Percentiles rank a stretch among this genome's conserved stretches.
phyloP scores from a whole-genome alignment of 768 basidiomycete species.

The Trichaptum fuscoviolaceum region DNA sequence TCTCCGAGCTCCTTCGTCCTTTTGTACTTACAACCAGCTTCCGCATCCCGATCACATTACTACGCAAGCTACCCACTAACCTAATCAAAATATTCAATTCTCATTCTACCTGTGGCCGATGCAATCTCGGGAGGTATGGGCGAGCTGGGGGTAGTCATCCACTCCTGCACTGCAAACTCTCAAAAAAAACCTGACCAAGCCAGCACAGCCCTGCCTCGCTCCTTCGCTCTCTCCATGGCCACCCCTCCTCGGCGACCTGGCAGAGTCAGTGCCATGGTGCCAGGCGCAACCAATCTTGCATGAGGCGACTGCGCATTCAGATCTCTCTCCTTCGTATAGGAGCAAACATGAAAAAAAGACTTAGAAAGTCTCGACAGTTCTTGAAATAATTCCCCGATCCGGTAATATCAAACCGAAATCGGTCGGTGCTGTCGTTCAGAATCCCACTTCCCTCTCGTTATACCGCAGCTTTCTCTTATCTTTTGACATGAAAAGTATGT shows the following conservation, averaged over 20 bases:
- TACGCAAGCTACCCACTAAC: background rate
- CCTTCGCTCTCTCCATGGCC: conserved; percentile 1
- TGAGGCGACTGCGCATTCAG: background rate
- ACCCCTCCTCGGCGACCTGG: background rate
- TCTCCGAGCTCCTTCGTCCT: background rate
- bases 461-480: background rate
- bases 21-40: background rate
- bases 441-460: background rate
- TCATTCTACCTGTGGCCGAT: background rate
- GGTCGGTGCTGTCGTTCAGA: background rate
- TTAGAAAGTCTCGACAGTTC: no score
- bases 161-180: background rate
- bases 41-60: background rate
- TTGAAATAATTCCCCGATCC: background rate
- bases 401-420: background rate
- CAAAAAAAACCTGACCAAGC: background rate
- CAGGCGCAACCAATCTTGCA: background rate
- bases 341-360: background rate
- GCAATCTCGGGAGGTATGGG: background rate
- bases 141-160: background rate
- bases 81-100: background rate
- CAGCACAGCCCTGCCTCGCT: background rate
- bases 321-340: background rate
- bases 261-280: background rate
- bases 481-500: background rate